Evolutionary conservation across 495 filamentous ascomycete species (phyloP).

Genomic region (Tuber aestivum): DNA sequence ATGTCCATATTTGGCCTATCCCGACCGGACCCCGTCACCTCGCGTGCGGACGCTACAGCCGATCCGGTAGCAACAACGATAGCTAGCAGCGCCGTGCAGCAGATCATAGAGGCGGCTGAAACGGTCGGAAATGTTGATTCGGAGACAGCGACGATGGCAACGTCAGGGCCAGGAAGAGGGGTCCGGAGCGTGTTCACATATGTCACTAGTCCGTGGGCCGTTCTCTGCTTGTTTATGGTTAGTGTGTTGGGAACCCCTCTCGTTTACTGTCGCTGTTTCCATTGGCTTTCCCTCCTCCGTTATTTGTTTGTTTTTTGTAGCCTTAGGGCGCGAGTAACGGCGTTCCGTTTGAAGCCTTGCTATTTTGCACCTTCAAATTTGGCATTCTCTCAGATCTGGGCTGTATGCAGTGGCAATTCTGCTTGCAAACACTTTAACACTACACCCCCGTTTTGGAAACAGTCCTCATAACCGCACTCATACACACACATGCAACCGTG

Average conservation of each 20-base stretch:
- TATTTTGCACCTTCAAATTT: slow-evolving; percentile 10
- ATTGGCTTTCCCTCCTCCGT: slow-evolving; percentile 28
- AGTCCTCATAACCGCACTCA: neutral
- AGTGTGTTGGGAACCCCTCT: slow-evolving; percentile 7
- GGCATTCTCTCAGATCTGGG: neutral
- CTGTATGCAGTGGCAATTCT: neutral
- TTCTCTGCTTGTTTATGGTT: slow-evolving; percentile 74
- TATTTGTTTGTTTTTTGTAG: neutral
- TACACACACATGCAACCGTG: neutral
- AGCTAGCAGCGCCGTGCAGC: slow-evolving; percentile 1
- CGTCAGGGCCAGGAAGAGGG: slow-evolving; percentile 43
- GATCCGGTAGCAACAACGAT: neutral
- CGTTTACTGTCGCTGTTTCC: neutral
- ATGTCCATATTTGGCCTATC: neutral
- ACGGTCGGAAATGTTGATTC: neutral
- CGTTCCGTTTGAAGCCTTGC: neutral
- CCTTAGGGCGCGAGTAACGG: neutral
- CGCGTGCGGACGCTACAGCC: neutral
- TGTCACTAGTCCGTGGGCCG: slow-evolving; percentile 86
- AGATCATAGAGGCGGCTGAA: neutral
- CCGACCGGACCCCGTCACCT: neutral
- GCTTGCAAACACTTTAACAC: neutral
- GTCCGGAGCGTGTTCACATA: slow-evolving; percentile 88
- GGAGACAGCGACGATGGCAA: slow-evolving; percentile 5
- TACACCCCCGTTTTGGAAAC: neutral